Base-by-base conservation (phyloP, 495 filamentous ascomycete genomes). In the Aspergillus affinis region DNA sequence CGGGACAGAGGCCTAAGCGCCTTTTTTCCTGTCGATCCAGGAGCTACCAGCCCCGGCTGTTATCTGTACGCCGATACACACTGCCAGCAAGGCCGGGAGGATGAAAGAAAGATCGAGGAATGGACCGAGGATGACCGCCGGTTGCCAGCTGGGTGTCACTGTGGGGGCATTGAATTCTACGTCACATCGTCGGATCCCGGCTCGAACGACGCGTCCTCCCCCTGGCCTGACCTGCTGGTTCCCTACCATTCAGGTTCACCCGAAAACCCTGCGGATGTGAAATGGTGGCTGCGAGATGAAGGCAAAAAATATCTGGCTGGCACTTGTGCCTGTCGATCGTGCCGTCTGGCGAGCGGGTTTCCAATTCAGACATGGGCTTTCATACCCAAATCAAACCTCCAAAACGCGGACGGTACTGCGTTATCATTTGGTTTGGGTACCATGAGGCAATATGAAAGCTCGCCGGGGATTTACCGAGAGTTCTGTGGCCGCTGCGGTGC, bases 361-460 rank as follows among this genome's bases (percentile, higher is more conserved):
- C 87, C 90, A 50, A 82, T 88, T 53, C 85, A 88, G 60, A 69
- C 78, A 9, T 92, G 89, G 87, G 79, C 84, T 0, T 91, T 90
- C 60, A 70, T 90, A 17, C 87, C 87, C 5, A 80, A 79, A 52
- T 68, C 71, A 9, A 87, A 89, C 61, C 84, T 91, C 60, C 71
- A 74, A 54, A 75, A 86, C 29, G 55, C 60, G 12, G 57, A 73
- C 55, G 26, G 67, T 58, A 64, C 65, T 5, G 68, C 71, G 0
- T 68, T 84, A 4, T 69, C 77, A 23, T 86, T 84, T 58, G 48
- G 53, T 19, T 57, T 69, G 7, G 80, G 84, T 4, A 80, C 75
- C 2, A 71, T 89, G 66, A 77, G 72, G 57, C 70, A 58, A 20
- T 87, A 87, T 68, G 65, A 73, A 7, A 86, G 84, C 61, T 83